Evolutionary conservation across 345 rosid species (phyloP), one percentile per base, ranked within the genome.

Genomic region (Melastoma malabathricum): DNA sequence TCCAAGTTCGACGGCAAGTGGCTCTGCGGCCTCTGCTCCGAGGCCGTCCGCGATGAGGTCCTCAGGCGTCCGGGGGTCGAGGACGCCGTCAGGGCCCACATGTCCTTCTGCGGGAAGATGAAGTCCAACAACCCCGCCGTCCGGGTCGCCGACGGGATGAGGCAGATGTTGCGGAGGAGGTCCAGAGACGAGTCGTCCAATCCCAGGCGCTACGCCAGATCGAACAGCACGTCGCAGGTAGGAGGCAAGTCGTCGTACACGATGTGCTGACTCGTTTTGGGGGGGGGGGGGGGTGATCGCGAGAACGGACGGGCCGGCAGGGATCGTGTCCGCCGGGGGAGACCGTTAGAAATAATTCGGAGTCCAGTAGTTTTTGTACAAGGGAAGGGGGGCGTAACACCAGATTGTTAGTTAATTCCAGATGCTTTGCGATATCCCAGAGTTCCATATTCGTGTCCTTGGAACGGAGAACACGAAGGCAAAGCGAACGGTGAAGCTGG

Each of bases 1-100:
- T 65, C 83, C 43, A 82, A 79, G 55, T 92, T 87, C 59, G 80
- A 75, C 15, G 97, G 86, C 13, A 87, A 84, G 75, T 87, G 98
- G 98, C 72, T 92, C 3, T 92, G 98, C 64, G 98, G 98, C 41
- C 69, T 92, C 59, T 92, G 98, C 64, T 84, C 95, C 4, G 98
- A 81, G 70, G 95, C 97, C 5, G 98, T 88, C 10, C 67, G 69
- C 45, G 96, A 92, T 41, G 98, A 92, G 63, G 76, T 65, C 6
- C 63, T 52, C 58, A 73, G 62, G 61, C 64, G 55, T 25, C 68
- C 22, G 13, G 59, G 55, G 25, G 65, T 88, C 59, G 97, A 85
- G 44, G 98, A 92, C 58, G 98, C 98, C 23, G 68, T 92, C 41
- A 75, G 75, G 43, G 95, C 95, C 43, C 97, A 88, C 75, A 64